Evolutionary conservation across 2,329 filamentous ascomycete genomes (phyloP).

Genomic region (Tolypocladium sp.): DNA sequence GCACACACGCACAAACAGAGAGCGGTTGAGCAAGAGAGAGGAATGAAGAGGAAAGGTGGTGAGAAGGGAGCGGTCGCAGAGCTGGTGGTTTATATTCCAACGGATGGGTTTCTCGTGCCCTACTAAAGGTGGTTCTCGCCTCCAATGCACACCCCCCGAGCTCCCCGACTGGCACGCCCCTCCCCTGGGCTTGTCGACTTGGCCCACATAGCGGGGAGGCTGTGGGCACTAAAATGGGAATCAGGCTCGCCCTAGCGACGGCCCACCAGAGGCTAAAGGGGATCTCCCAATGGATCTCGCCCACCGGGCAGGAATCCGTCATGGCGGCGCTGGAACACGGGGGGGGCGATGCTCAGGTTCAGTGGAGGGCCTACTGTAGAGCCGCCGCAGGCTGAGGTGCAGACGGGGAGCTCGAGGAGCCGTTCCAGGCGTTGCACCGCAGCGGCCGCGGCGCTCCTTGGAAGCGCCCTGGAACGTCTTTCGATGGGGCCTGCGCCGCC

Average conservation of each 20-base stretch:
- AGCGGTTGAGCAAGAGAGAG: background rate
- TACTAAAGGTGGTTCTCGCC: background rate
- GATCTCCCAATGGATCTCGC: too few relatives aligned
- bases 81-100: background rate
- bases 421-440: too few relatives aligned
- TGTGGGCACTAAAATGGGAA: background rate
- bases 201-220: background rate
- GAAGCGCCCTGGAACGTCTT: too few relatives aligned
- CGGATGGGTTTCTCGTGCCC: background rate
- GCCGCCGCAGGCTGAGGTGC: too few relatives aligned
- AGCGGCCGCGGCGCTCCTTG: too few relatives aligned
- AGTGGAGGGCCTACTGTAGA: too few relatives aligned
- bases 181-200: background rate
- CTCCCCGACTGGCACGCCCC: background rate
- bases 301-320: too few relatives aligned
- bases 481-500: too few relatives aligned
- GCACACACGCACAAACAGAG: background rate
- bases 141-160: background rate
- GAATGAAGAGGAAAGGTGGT: background rate
- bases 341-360: too few relatives aligned
- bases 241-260: background rate
- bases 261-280: too few relatives aligned
- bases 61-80: background rate
- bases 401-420: too few relatives aligned
- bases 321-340: too few relatives aligned